phyloP scores from a whole-genome alignment of 1,284 basidiomycete genomes.

The Moesziomyces sp. region DNA sequence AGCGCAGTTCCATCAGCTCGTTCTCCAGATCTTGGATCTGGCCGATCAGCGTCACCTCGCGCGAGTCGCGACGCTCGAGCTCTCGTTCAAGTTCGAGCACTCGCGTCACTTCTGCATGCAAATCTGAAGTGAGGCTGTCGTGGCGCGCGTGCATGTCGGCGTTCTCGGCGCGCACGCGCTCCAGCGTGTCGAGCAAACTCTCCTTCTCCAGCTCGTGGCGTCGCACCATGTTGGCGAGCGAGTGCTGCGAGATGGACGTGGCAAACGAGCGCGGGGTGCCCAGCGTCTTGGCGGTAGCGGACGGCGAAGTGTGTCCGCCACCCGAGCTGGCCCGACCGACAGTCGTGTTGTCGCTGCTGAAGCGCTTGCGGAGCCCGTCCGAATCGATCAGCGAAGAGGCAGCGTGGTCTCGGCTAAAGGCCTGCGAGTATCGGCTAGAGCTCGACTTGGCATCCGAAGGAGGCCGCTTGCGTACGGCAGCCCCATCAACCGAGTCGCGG shows the following conservation, averaged over 20 bases:
- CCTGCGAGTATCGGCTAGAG: slow-evolving; percentile 42
- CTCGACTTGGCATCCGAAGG: slow-evolving; percentile 41
- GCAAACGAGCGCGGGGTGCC: slow-evolving; percentile 54
- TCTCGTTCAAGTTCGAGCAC: slow-evolving; percentile 56
- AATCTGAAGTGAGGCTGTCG: slow-evolving; percentile 43
- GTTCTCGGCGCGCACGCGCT: slow-evolving; percentile 45
- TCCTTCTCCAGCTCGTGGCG: slow-evolving; percentile 60
- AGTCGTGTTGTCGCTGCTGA: slow-evolving; percentile 45
- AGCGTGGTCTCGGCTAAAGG: slow-evolving; percentile 30
- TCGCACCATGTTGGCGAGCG: slow-evolving; percentile 44
- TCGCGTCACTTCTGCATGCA: slow-evolving; percentile 58
- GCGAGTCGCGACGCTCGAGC: slow-evolving; percentile 47
- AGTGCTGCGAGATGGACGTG: slow-evolving; percentile 41
- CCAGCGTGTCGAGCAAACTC: slow-evolving; percentile 53
- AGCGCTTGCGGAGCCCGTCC: slow-evolving; percentile 37
- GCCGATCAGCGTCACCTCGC: slow-evolving; percentile 34
- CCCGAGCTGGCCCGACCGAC: slow-evolving; percentile 46
- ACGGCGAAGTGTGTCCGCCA: slow-evolving; percentile 54
- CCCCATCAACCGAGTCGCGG: slow-evolving; percentile 10
- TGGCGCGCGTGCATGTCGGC: slow-evolving; percentile 40
- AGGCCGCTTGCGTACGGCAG: slow-evolving; percentile 18
- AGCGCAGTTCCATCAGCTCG: slow-evolving; percentile 39
- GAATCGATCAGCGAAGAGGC: slow-evolving; percentile 27
- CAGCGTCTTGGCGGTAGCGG: slow-evolving; percentile 55
- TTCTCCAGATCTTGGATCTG: slow-evolving; percentile 44